Conservation (phyloP, 208 protist genomes). For the Trypanosomatidae sp. region DNA sequence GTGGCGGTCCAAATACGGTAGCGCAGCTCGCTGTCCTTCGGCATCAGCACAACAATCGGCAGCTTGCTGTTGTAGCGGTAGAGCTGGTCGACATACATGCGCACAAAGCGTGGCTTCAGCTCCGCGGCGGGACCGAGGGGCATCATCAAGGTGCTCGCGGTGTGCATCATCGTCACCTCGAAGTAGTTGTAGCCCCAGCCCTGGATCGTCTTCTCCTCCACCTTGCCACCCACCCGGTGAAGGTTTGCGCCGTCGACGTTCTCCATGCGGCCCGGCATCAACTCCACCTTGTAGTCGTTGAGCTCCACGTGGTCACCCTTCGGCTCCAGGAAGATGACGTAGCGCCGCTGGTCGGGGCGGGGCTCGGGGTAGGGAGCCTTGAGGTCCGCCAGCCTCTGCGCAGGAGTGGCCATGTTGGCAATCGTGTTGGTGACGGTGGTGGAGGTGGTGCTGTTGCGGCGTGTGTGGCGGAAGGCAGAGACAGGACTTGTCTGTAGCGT, state of each 20-base stretch:
- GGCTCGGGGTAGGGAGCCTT: slow-evolving; percentile 73
- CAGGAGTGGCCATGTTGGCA: neutral
- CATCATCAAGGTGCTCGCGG: slow-evolving; percentile 34
- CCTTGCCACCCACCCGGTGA: slow-evolving; percentile 35
- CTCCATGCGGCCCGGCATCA: slow-evolving; percentile 60
- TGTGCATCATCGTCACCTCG: neutral
- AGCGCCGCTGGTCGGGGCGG: slow-evolving; percentile 53
- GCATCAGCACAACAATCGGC: slow-evolving; percentile 51
- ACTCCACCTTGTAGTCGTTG: slow-evolving; percentile 57
- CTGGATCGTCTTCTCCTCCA: slow-evolving; percentile 54
- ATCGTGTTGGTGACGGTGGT: neutral
- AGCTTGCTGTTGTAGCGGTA: slow-evolving; percentile 61
- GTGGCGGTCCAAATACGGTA: slow-evolving; percentile 47
- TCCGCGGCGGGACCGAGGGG: slow-evolving; percentile 28
- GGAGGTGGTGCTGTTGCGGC: neutral
- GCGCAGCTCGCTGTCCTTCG: slow-evolving; percentile 46
- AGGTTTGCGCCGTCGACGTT: slow-evolving; percentile 45
- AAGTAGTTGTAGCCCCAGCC: slow-evolving; percentile 71
- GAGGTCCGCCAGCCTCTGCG: slow-evolving; percentile 46
- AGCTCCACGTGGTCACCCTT: slow-evolving; percentile 42
- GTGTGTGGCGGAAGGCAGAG: no score
- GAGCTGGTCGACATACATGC: slow-evolving; percentile 10
- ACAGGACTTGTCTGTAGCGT: no score
- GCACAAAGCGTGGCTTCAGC: slow-evolving; percentile 35
- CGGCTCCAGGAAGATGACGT: slow-evolving; percentile 68